Evolutionary conservation across 2,329 filamentous ascomycete species (phyloP), one percentile per base, ranked within the genome.

Genomic region (Rhynchosporium graminicola): DNA sequence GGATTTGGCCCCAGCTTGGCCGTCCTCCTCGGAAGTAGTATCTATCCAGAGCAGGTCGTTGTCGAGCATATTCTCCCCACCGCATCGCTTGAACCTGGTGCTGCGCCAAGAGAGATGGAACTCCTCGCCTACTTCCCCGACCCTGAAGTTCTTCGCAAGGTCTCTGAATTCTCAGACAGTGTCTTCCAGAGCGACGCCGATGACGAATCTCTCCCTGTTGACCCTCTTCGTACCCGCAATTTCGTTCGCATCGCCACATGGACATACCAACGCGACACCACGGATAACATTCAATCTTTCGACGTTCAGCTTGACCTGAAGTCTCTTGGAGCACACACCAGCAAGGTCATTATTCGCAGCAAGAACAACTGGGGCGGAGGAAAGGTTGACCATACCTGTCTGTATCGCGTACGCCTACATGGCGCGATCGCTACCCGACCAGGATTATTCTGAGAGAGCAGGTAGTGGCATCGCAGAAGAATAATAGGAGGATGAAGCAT

Each of bases 21-120:
- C 8, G 83, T 96, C 20, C 75, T 85, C 46, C 80, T 88, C 20
- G 79, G 82, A 40, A 75, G 81, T 40, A 74, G 76, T 5, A 80
- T 93, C 61, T 80, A 87, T 36, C 89, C 90, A 0, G 83, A 87
- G 68, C 82, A 91, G 68, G 72, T 94, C 1, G 85, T 90, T 1
- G 74, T 94, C 48, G 90, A 94, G 71, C 89, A 93, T 73, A 87
- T 91, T 61, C 78, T 85, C 1, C 80, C 81, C 6, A 78, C 79
- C 1, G 85, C 86, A 2, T 88, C 87, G 0, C 79, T 86, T 7
- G 82, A 88, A 52, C 83, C 87, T 0, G 80, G 78, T 13, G 78
- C 86, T 1, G 86, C 86, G 38, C 91, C 91, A 0, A 81, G 78
- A 57, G 80, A 88, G 2, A 83, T 94, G 62, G 90, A 94, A 72